Percentiles rank a stretch among this genome's conserved stretches.
Conservation (phyloP, 805 yeast genomes). For the Debaryomyces castellii region DNA sequence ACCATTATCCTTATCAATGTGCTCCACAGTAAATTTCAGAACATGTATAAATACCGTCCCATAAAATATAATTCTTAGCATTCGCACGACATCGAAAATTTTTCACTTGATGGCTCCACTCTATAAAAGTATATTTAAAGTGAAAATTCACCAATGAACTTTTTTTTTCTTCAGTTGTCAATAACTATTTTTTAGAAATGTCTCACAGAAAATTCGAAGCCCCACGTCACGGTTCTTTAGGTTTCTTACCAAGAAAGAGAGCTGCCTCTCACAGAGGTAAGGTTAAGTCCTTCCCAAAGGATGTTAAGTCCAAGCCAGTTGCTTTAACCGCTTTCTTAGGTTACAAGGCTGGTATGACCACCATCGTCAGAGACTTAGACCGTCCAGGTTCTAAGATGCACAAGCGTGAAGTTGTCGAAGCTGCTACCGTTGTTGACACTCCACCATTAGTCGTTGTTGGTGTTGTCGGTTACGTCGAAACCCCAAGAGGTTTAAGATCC, state of each 20-base stretch:
- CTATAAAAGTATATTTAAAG: background rate
- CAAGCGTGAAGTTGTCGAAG: constrained; percentile 99
- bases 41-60: background rate
- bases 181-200: constrained; percentile 49
- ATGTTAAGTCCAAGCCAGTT: constrained; percentile 95
- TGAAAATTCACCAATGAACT: constrained; percentile 2
- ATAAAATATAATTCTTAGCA: background rate
- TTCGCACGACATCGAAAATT: constrained; percentile 3
- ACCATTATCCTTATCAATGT: background rate
- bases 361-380: constrained; percentile 99
- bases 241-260: constrained; percentile 99
- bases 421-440: constrained; percentile 98
- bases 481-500: constrained; percentile 99
- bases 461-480: constrained; percentile 99
- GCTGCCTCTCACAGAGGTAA: constrained; percentile 97
- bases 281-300: constrained; percentile 99
- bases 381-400: constrained; percentile 99
- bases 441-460: constrained; percentile 99
- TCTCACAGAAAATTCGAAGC: constrained; percentile 99
- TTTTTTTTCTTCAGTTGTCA: constrained; percentile 25
- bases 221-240: constrained; percentile 99
- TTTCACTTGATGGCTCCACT: background rate
- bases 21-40: background rate
- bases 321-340: constrained; percentile 99
- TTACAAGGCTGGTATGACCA: constrained; percentile 99